Percentiles rank a stretch among this genome's conserved stretches.
phyloP scores from a whole-genome alignment of 2,329 filamentous ascomycete genomes.

The Hymenoscyphus linearis region DNA sequence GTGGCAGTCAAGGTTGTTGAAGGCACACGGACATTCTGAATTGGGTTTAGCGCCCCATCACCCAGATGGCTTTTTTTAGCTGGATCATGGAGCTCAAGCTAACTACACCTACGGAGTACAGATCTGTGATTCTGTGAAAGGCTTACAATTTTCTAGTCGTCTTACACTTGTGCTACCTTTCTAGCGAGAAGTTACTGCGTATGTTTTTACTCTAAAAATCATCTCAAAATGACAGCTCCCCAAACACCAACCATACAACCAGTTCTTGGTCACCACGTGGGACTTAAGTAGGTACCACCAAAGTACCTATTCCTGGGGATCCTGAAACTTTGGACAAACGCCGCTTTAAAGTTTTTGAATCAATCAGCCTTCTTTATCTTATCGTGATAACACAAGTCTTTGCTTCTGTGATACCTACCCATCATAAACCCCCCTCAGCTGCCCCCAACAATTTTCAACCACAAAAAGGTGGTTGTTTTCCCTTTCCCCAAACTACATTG shows the following conservation, averaged over 20 bases:
- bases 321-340: neutral
- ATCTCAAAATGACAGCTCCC: neutral
- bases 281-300: neutral
- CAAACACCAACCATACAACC: neutral
- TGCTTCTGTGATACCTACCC: neutral
- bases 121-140: neutral
- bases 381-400: neutral
- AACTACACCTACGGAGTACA: too few species aligned
- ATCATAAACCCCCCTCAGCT: neutral
- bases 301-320: neutral
- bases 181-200: neutral
- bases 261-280: neutral
- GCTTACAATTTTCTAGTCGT: neutral
- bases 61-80: neutral
- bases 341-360: neutral
- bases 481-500: neutral
- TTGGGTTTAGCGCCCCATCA: neutral
- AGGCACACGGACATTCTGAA: neutral
- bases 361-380: neutral
- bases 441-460: neutral
- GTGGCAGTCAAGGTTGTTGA: neutral
- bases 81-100: neutral
- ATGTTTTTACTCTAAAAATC: neutral
- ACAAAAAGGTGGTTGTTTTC: neutral
- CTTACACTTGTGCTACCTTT: neutral